A percentile compares a stretch with the other conserved stretches of the same genome.
These are phyloP conservation scores for Coprinopsis cinerea DNA, from an alignment of 768 basidiomycete species.

Conservation along the genomic window DNA sequence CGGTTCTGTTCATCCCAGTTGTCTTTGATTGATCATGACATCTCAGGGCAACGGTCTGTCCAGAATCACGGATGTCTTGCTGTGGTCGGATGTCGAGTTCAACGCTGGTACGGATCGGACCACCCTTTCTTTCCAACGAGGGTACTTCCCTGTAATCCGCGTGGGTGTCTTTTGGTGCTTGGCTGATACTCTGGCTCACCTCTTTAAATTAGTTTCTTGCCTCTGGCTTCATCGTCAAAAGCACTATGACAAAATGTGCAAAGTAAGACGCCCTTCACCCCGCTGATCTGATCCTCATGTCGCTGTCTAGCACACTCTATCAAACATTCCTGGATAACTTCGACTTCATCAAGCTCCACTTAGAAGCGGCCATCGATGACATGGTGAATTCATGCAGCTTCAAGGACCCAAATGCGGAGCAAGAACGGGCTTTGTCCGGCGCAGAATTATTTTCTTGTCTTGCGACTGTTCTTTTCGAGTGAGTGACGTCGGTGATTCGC, in stretches of 20 bases:
- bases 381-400: slow-evolving; percentile 32
- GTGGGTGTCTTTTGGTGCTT: slow-evolving; percentile 22
- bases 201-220: slow-evolving; percentile 48
- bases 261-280: slow-evolving; percentile 36
- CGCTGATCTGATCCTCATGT: slow-evolving; percentile 1
- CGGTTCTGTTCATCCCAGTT: too few relatives aligned
- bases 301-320: slow-evolving; percentile 36
- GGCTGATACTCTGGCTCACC: neutral
- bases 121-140: slow-evolving; percentile 53
- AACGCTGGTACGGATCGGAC: slow-evolving; percentile 27
- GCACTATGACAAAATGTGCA: slow-evolving; percentile 41
- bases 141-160: slow-evolving; percentile 46
- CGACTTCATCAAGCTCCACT: slow-evolving; percentile 30
- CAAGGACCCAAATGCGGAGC: slow-evolving; percentile 19
- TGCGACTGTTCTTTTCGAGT: slow-evolving; percentile 48
- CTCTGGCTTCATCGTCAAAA: slow-evolving; percentile 54
- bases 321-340: slow-evolving; percentile 40
- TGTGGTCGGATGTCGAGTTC: slow-evolving; percentile 36
- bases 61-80: slow-evolving; percentile 44
- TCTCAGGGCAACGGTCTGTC: slow-evolving; percentile 44
- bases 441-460: slow-evolving; percentile 41
- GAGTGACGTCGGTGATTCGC: slow-evolving; percentile 14
- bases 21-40: too few relatives aligned
- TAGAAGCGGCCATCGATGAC: slow-evolving; percentile 35
- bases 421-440: slow-evolving; percentile 24